Evolutionary conservation across 768 basidiomycete genomes (phyloP), one percentile per base, ranked within the genome.

Genomic region (Panaeolus cyanescens): DNA sequence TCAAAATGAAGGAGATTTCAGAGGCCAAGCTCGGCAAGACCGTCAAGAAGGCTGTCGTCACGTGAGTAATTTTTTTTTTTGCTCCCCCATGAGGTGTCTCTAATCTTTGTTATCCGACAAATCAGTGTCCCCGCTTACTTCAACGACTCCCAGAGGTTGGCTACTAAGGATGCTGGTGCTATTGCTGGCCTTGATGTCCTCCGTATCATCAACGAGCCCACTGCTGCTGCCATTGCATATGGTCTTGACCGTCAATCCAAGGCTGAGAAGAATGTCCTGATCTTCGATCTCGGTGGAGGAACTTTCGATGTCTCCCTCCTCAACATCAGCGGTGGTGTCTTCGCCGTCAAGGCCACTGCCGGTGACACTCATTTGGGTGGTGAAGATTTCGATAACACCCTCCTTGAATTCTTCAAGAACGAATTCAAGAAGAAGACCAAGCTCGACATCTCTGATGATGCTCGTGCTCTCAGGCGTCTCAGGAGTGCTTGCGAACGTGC

Each of bases 131-230:
- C 97, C 40, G 97, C 97, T 65, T 99, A 99, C 85, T 99, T 99
- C 86, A 99, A 99, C 79, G 97, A 99, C 83, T 99, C 97, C 28
- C 97, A 99, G 75, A 95, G 97, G 83, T 85, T 97, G 65, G 96
- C 97, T 56, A 99, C 97, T 76, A 99, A 99, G 82, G 97, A 99
- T 78, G 97, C 97, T 64, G 97, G 97, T 78, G 85, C 92, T 69
- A 99, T 99, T 68, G 87, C 97, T 71, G 97, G 97, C 65, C 93
- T 99, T 64, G 96, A 99, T 74, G 95, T 99, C 70, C 93, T 99
- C 79, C 96, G 97, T 81, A 99, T 99, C 85, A 99, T 99, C 85
- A 99, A 99, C 81, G 97, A 99, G 83, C 97, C 97, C 65, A 99
- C 97, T 58, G 97, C 97, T 56, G 97, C 97, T 61, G 97, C 97